A percentile compares a stretch with the other conserved stretches of the same genome.
Evolutionary conservation across 768 basidiomycete species (phyloP).

Genomic region (Tephrocybe sp.): DNA sequence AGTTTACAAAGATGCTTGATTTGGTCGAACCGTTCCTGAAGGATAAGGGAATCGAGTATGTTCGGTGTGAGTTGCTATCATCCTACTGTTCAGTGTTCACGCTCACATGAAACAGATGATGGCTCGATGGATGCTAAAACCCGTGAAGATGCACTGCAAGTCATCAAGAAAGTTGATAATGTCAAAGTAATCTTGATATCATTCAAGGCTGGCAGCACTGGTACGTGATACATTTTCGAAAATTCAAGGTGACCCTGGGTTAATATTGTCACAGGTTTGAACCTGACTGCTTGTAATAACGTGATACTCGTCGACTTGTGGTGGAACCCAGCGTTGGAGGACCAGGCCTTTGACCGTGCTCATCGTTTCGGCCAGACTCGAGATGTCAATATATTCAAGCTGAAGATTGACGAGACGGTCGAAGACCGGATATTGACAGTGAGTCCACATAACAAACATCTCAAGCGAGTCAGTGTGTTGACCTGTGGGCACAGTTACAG

Average conservation of each 20-base stretch:
- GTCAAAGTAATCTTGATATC: conserved; percentile 88
- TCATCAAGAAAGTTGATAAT: conserved; percentile 60
- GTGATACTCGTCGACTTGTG: conserved; percentile 92
- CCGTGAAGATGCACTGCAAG: conserved; percentile 72
- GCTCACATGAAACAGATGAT: conserved; percentile 63
- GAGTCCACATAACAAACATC: conserved; percentile 9
- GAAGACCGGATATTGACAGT: conserved; percentile 85
- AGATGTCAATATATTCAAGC: conserved; percentile 85
- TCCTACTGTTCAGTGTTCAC: conserved; percentile 3
- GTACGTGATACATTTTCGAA: conserved; percentile 38
- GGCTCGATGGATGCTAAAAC: conserved; percentile 80
- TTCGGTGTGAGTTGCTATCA: conserved; percentile 85
- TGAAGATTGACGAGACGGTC: conserved; percentile 84
- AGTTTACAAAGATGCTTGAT: conserved; percentile 88
- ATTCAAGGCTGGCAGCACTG: conserved; percentile 95
- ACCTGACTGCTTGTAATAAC: conserved; percentile 91
- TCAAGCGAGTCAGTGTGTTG: neutral
- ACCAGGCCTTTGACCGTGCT: conserved; percentile 92
- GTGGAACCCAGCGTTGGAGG: conserved; percentile 94
- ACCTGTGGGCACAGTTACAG: conserved; percentile 59
- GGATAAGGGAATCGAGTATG: conserved; percentile 65
- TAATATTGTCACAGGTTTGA: conserved; percentile 56
- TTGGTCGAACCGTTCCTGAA: conserved; percentile 83
- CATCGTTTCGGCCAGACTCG: conserved; percentile 89
- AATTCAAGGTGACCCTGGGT: neutral